These are phyloP conservation scores for Zymoseptoria brevis DNA, from an alignment of 2,329 filamentous ascomycete species.

Conservation along the genomic window DNA sequence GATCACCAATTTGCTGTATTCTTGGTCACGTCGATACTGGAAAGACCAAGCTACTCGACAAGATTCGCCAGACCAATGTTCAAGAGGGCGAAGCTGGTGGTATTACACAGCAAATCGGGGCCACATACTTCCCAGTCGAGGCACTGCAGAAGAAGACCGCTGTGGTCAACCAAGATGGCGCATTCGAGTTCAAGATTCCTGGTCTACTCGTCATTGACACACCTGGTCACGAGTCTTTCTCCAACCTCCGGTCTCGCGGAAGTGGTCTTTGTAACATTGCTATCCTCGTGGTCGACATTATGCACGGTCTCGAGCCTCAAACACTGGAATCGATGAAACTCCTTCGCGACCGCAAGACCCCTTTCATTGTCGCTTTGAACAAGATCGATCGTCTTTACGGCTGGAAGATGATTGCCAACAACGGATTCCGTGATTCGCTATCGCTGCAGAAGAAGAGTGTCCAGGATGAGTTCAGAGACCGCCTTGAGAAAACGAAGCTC, in stretches of 20 bases:
- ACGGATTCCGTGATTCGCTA: constrained; percentile 91
- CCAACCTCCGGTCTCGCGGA: constrained; percentile 90
- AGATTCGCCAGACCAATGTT: constrained; percentile 96
- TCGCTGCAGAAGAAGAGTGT: constrained; percentile 85
- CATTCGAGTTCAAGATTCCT: constrained; percentile 94
- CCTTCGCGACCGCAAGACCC: constrained; percentile 85
- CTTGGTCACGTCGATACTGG: constrained; percentile 99
- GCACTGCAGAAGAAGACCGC: constrained; percentile 86
- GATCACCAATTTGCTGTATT: constrained; percentile 99
- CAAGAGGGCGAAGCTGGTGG: constrained; percentile 98
- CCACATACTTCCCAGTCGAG: constrained; percentile 96
- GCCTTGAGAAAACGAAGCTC: constrained; percentile 82
- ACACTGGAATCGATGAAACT: constrained; percentile 96
- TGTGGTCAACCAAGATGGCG: constrained; percentile 83
- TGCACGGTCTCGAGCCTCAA: constrained; percentile 97
- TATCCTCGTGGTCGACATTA: constrained; percentile 97
- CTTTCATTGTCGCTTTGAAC: constrained; percentile 97
- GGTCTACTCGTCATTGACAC: constrained; percentile 96
- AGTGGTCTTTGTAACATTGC: constrained; percentile 99
- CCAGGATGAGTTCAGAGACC: constrained; percentile 87
- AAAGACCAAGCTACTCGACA: constrained; percentile 98
- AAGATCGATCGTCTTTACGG: constrained; percentile 99
- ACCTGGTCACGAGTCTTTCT: constrained; percentile 99
- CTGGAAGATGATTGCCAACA: constrained; percentile 98
- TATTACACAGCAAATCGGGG: constrained; percentile 99